Evolutionary conservation across 2,329 filamentous ascomycete genomes (phyloP), one percentile per base, ranked within the genome.

Genomic region (Teratosphaeria nubilosa): DNA sequence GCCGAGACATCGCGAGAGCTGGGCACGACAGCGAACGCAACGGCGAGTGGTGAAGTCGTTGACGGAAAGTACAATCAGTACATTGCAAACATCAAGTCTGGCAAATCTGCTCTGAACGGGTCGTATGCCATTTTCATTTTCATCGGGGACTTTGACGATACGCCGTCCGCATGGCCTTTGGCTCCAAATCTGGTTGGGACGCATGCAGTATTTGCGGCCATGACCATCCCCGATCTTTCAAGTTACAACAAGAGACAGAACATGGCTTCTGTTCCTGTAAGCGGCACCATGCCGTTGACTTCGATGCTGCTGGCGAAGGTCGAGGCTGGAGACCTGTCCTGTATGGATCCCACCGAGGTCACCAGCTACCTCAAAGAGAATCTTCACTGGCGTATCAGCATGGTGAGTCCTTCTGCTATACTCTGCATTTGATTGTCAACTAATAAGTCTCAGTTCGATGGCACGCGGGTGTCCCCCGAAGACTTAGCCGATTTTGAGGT

Each of bases 111-210:
- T 2, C 71, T 87, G 9, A 76, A 80, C 11, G 81, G 79, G 1
- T 82, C 85, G 0, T 89, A 86, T 66, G 78, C 77, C 56, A 75
- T 92, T 22, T 82, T 86, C 67, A 75, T 91, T 59, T 91, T 91
- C 72, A 68, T 90, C 1, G 87, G 85, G 0, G 69, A 77, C 2
- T 74, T 77, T 1, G 74, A 79, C 0, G 63, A 66, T 2, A 74
- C 83, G 45, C 65, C 75, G 1, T 62, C 63, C 5, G 65, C 69
- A 0, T 88, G 86, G 85, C 68, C 76, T 0, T 68, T 70, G 48
- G 78, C 81, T 0, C 66, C 73, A 1, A 85, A 81, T 60, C 77
- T 86, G 10, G 78, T 86, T 2, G 87, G 87, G 1, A 81, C 81
- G 0, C 79, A 86, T 62, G 81, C 79, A 16, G 69, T 78, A 1